Base-by-base conservation (phyloP, 108 stramenopile genomes). In the Fragilariopsis cylindrus region DNA sequence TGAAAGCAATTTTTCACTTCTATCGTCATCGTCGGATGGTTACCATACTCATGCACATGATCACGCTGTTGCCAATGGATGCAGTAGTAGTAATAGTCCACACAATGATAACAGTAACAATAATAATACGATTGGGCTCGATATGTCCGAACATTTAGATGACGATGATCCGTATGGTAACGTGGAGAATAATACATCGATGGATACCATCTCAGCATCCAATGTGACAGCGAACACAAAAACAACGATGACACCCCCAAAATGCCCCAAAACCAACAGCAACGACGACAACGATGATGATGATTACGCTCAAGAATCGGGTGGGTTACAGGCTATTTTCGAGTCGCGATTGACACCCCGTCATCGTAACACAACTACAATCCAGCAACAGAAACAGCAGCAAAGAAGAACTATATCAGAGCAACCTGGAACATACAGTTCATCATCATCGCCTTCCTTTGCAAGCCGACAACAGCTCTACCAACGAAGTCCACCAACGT, bases 291-390 rank as follows among this genome's bases (percentile, higher is more conserved):
- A 21, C 58, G 3, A 46, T 46, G 56, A 41, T 49, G 49, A 42
- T 12, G 15, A 74, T 65, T 70, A 70, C 47, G 12, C 69, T 44
- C 54, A 48, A 2, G 69, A 70, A 58, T 50, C 47, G 7, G 67
- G 76, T 63, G 76, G 76, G 4, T 45, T 76, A 16, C 76, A 76
- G 60, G 69, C 76, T 4, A 76, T 76, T 53, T 56, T 76, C 12
- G 76, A 76, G 55, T 42, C 54, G 18, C 46, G 68, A 42, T 54
- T 70, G 60, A 76, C 76, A 41, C 76, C 76, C 15, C 18, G 69
- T 44, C 57, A 68, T 65, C 64, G 53, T 3, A 74, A 74, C 44
- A 68, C 67, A 13, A 65, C n/a, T 46, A 16, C 6, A 45, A 42
- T 18, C 7, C 19, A 30, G 4, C 62, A 63, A 44, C 62, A 63